A percentile compares a stretch with the other conserved stretches of the same genome.
phyloP scores from a whole-genome alignment of 2,329 filamentous ascomycete species.

The Tolypocladium ovalisporum region DNA sequence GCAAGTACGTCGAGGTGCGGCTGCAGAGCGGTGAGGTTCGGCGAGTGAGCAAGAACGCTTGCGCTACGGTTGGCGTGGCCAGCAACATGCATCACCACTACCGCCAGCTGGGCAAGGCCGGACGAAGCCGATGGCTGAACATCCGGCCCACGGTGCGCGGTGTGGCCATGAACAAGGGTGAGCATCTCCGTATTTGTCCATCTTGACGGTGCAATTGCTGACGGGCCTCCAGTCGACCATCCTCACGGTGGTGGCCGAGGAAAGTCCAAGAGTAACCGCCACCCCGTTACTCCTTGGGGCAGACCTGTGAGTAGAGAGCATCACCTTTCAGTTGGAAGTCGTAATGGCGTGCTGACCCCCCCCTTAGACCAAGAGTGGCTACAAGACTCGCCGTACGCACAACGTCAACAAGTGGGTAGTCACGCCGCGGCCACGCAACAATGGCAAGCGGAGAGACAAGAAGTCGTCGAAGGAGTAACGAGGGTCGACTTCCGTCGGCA shows the following conservation, averaged over 20 bases:
- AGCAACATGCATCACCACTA: conserved; percentile 93
- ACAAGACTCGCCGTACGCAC: conserved; percentile 81
- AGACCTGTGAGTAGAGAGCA: conserved; percentile 59
- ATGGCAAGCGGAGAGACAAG: conserved; percentile 75
- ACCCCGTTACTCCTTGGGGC: conserved; percentile 95
- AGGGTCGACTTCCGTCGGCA: neutral
- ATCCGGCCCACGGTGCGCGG: conserved; percentile 92
- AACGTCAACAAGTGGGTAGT: conserved; percentile 92
- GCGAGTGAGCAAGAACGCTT: conserved; percentile 81
- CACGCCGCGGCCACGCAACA: conserved; percentile 70
- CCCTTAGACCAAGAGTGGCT: conserved; percentile 63
- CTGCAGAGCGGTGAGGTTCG: conserved; percentile 90
- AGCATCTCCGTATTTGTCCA: conserved; percentile 10
- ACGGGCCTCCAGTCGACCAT: conserved; percentile 57
- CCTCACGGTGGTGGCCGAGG: conserved; percentile 98
- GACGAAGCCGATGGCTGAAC: conserved; percentile 84
- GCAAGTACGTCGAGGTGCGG: conserved; percentile 71
- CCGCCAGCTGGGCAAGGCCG: conserved; percentile 86
- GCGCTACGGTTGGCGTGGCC: conserved; percentile 85
- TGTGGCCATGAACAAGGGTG: conserved; percentile 95
- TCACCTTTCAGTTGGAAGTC: neutral
- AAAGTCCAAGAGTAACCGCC: conserved; percentile 96
- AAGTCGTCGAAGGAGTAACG: conserved; percentile 23
- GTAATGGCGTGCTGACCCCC: neutral
- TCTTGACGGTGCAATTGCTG: neutral